phyloP scores from a whole-genome alignment of 2,329 filamentous ascomycete species.

The Pyrenochaeta sp. region DNA sequence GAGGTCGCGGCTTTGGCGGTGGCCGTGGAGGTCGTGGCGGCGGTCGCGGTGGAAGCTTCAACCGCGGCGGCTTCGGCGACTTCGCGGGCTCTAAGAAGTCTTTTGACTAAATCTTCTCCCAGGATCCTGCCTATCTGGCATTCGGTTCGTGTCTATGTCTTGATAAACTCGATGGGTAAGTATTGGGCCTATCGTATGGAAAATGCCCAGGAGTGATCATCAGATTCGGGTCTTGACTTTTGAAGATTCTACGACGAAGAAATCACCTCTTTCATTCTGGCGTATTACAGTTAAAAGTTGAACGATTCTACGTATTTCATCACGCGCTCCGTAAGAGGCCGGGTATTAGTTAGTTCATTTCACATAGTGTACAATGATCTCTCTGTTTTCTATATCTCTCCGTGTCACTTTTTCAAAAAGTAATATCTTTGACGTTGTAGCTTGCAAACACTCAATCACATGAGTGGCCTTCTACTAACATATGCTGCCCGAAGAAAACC shows the following conservation, averaged over 20 bases:
- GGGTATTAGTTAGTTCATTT: slow-evolving; percentile 9
- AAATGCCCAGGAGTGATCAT: slow-evolving; percentile 22
- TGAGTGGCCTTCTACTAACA: too few relatives aligned
- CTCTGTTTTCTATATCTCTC: background rate
- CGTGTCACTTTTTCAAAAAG: too few relatives aligned
- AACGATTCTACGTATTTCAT: slow-evolving; percentile 9
- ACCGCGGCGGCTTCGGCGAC: slow-evolving; percentile 67
- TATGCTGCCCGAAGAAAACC: too few relatives aligned
- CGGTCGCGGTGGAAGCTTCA: slow-evolving; percentile 57
- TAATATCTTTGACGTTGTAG: too few relatives aligned
- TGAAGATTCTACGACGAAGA: slow-evolving; percentile 17
- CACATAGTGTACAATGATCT: slow-evolving; percentile 21
- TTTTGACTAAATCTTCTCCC: slow-evolving; percentile 57
- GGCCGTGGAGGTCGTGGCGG: slow-evolving; percentile 58
- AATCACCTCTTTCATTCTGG: slow-evolving; percentile 10
- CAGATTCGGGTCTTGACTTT: slow-evolving; percentile 14
- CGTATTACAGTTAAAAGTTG: slow-evolving; percentile 25
- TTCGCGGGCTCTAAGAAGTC: slow-evolving; percentile 84
- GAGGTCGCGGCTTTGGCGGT: slow-evolving; percentile 56
- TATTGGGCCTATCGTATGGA: slow-evolving; percentile 28
- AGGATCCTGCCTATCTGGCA: slow-evolving; percentile 3
- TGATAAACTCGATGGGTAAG: slow-evolving; percentile 35
- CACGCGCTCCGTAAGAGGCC: slow-evolving; percentile 9
- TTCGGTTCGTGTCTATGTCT: slow-evolving; percentile 24
- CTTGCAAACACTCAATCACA: too few relatives aligned